Evolutionary conservation across 305 asterid species (phyloP), one percentile per base, ranked within the genome.

Genomic region (Fraxinus nigra): DNA sequence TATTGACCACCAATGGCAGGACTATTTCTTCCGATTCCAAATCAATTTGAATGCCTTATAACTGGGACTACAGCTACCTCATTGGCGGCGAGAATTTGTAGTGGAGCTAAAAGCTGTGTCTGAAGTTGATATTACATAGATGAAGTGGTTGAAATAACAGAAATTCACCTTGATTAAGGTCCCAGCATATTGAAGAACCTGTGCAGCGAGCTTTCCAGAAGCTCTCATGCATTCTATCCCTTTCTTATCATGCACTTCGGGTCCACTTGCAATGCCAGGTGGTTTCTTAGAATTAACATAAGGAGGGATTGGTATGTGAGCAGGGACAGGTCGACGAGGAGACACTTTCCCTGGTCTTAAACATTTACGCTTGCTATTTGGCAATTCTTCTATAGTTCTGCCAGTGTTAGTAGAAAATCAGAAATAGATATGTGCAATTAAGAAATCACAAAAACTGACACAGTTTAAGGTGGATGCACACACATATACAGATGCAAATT

Each of bases 171-270:
- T 91, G 85, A 92, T 97, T 85, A 96, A 90, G 77, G 97, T 92
- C 75, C 98, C 99, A 80, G 98, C 99, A 88, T 91, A 85, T 89
- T 90, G 94, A 90, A 96, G 99, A 89, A 94, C 99, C 82, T 87
- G 91, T 18, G 98, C 98, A 81, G 99, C 98, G 83, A 96, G 98
- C 90, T 86, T 91, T 72, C 99, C 99, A 0, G 98, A 96, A 80
- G 99, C 97, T 90, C 94, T 90, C 99, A 94, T 96, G 92, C 90
- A 89, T 85, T 92, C 94, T 79, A 90, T 94, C 76, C 98, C 98
- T 78, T 90, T 90, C 86, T 88, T 88, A 76, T 92, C 97, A 76
- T 96, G 99, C 83, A 96, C 90, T 86, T 96, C 92, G 34, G 88
- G 90, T 79, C 90, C 90, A 81, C 86, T 89, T 61, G 93, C 79